Base-by-base conservation (phyloP, 1,284 basidiomycete species). In the Ustilago crameri region DNA sequence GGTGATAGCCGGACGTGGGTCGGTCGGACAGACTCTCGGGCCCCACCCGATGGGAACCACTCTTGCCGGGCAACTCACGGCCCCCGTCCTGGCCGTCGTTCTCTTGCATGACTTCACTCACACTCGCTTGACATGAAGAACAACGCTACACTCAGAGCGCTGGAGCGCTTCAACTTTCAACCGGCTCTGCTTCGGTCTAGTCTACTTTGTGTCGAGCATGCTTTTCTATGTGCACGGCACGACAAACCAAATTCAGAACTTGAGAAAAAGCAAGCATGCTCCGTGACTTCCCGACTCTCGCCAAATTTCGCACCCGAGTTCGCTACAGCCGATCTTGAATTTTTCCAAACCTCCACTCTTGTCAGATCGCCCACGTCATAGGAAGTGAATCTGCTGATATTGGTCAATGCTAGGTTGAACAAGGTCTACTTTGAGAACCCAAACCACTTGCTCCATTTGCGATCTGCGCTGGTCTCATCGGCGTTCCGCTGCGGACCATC, bases 381-480 rank as follows among this genome's bases (percentile, higher is more conserved):
- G 14, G 30, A n/a, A 45, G n/a, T 27, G 15, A n/a, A 12, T 45
- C n/a, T n/a, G 3, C 9, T 45, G 14, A 45, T 50, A 27, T 17
- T 9, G 48, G n/a, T 23, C 10, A 27, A 34, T 54, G 47, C 23
- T 20, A 23, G 4, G 15, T 9, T 34, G 20, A 49, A 38, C 15
- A 10, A 27, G 32, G 43, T 17, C 27, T 20, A 27, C 10, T 22
- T 37, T 46, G 67, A 44, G 51, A 65, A 70, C 27, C 67, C 67
- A 18, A 70, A 45, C 67, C 67, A 70, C 37, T 65, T 52, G 49
- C 61, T 65, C 67, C 67, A 70, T 22, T 42, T 65, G 35, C 44
- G 49, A 7, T 50, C 20, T 5, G 26, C 38, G 8, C 32, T 45
- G 17, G 9, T 37, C 15, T 49, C 34, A 12, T 3, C 12, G 3